phyloP scores from a whole-genome alignment of 495 filamentous ascomycete genomes.

The Cladorrhinum samala region DNA sequence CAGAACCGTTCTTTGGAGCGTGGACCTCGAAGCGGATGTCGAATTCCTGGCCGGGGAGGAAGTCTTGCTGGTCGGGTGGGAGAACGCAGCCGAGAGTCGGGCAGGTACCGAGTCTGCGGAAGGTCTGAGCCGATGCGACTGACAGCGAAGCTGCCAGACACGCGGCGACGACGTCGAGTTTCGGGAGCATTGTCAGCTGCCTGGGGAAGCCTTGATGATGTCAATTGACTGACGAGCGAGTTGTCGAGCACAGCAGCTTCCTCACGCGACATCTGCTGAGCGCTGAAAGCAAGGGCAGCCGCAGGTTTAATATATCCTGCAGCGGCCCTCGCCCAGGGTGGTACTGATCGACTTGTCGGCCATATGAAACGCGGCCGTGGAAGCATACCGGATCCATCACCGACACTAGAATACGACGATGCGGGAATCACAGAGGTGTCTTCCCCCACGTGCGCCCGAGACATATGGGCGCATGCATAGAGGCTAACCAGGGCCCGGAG shows the following conservation, averaged over 20 bases:
- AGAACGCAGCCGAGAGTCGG: slow-evolving; percentile 68
- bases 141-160: slow-evolving; percentile 30
- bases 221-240: neutral
- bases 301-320: slow-evolving; percentile 1
- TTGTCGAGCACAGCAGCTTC: slow-evolving; percentile 1
- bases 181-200: slow-evolving; percentile 26
- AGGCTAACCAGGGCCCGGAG: neutral
- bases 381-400: neutral
- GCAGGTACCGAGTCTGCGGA: slow-evolving; percentile 63
- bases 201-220: too few relatives aligned
- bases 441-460: neutral
- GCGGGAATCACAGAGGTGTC: neutral
- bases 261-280: slow-evolving; percentile 1
- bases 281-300: neutral
- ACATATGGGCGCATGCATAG: neutral
- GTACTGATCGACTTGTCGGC: neutral
- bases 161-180: slow-evolving; percentile 19
- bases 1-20: slow-evolving; percentile 67
- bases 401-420: neutral
- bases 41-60: slow-evolving; percentile 68
- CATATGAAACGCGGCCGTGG: neutral
- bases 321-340: neutral
- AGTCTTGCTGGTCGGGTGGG: slow-evolving; percentile 70
- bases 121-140: slow-evolving; percentile 53
- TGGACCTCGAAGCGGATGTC: slow-evolving; percentile 73